Conservation (phyloP, 2,329 filamentous ascomycete species). For the Aspergillus niger region DNA sequence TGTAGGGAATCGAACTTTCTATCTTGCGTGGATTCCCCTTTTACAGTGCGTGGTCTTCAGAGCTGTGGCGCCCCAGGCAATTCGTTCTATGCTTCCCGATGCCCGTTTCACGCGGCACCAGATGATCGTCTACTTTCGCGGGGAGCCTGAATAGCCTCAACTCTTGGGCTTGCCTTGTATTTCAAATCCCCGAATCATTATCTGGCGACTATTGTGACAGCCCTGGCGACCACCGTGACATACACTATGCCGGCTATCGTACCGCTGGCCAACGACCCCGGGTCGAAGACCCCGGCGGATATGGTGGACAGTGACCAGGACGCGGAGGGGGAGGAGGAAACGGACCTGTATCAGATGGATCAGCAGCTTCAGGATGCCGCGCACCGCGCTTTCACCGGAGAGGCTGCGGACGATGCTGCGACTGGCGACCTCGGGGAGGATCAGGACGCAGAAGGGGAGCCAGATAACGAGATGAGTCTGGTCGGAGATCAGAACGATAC, state of each 20-base stretch:
- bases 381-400: conserved; percentile 38
- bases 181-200: conserved; percentile 7
- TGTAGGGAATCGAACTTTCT: neutral
- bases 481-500: conserved; percentile 49
- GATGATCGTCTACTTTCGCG: conserved; percentile 31
- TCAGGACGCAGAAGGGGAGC: conserved; percentile 33
- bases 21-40: neutral
- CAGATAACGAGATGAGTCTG: conserved; percentile 23
- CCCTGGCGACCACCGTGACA: conserved; percentile 42
- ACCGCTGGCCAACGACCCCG: conserved; percentile 41
- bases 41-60: conserved; percentile 7
- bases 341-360: conserved; percentile 44
- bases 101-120: conserved; percentile 27
- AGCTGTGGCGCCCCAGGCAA: conserved; percentile 17
- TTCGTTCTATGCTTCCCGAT: conserved; percentile 26
- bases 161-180: conserved; percentile 23
- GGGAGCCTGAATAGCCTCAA: conserved; percentile 32
- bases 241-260: conserved; percentile 45
- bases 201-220: conserved; percentile 23
- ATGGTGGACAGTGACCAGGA: conserved; percentile 46
- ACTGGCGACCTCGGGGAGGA: conserved; percentile 35
- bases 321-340: conserved; percentile 48
- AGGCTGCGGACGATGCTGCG: conserved; percentile 31
- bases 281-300: conserved; percentile 35
- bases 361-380: conserved; percentile 43